Evolutionary conservation across 768 basidiomycete genomes (phyloP).

Genomic region (Serendipita indica): DNA sequence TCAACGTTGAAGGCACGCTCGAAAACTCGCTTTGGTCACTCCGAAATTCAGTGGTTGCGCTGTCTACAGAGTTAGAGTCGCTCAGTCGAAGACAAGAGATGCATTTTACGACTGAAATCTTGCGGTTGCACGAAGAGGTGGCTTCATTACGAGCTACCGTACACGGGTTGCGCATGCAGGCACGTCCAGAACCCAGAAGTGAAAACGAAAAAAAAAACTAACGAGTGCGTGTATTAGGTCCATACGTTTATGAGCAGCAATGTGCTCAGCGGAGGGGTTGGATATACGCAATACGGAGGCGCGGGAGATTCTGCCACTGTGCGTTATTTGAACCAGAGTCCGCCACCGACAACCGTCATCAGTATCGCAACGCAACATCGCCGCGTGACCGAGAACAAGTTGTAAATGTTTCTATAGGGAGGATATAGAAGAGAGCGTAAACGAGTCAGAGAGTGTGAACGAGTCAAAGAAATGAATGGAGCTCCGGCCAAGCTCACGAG

Average conservation of each 20-base stretch:
- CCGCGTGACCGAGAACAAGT: conserved; percentile 12
- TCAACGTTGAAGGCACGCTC: conserved; percentile 46
- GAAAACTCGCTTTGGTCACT: conserved; percentile 46
- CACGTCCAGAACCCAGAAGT: conserved; percentile 21
- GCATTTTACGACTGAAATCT: conserved; percentile 51
- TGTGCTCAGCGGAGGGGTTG: background rate
- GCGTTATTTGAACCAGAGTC: conserved; percentile 9
- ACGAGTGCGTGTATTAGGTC: background rate
- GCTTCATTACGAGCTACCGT: conserved; percentile 50
- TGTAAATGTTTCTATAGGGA: background rate
- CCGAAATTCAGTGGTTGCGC: conserved; percentile 41
- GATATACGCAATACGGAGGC: conserved; percentile 37
- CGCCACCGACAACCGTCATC: conserved; percentile 6
- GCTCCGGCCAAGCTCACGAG: background rate
- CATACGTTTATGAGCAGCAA: conserved; percentile 9
- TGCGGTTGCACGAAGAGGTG: conserved; percentile 60
- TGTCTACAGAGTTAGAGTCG: conserved; percentile 47
- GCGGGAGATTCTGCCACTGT: conserved; percentile 13
- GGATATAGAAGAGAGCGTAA: background rate
- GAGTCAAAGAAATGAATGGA: background rate
- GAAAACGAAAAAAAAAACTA: background rate
- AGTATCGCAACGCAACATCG: conserved; percentile 1
- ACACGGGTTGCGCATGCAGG: conserved; percentile 70
- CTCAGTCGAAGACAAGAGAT: conserved; percentile 50
- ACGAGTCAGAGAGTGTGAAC: background rate